phyloP scores from a whole-genome alignment of 805 yeast species.

The Metschnikowia lachancei region DNA sequence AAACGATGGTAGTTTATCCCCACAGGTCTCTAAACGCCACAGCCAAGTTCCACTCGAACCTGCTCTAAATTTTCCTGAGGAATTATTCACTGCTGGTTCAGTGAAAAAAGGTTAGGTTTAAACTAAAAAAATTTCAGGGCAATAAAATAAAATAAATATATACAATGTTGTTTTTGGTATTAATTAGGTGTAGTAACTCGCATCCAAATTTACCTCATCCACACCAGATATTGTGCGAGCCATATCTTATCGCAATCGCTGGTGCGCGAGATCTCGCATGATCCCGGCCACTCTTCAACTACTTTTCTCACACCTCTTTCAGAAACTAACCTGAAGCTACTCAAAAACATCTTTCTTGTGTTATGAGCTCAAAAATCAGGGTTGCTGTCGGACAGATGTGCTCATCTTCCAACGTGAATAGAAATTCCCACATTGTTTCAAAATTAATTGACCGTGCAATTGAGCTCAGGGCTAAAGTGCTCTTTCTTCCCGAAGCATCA shows the following conservation, averaged over 20 bases:
- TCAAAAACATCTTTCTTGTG: not conserved
- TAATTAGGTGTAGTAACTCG: too few species aligned
- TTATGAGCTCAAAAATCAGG: constrained; percentile 8
- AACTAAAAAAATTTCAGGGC: too few species aligned
- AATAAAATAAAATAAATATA: too few species aligned
- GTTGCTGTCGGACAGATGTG: constrained; percentile 88
- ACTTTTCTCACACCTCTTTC: too few species aligned
- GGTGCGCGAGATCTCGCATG: constrained; percentile 5
- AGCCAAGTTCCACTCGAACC: constrained; percentile 33
- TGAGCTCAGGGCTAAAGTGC: constrained; percentile 54
- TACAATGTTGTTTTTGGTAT: too few species aligned
- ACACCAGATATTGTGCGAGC: not conserved
- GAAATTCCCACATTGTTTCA: constrained; percentile 60
- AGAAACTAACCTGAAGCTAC: too few species aligned
- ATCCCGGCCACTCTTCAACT: not conserved
- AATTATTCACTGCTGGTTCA: constrained; percentile 44
- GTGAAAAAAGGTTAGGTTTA: constrained; percentile 28
- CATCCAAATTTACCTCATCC: too few species aligned
- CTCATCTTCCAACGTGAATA: constrained; percentile 59
- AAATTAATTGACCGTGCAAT: constrained; percentile 65
- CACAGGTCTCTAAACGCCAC: constrained; percentile 5
- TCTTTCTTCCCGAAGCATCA: constrained; percentile 91
- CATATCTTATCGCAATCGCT: constrained; percentile 5
- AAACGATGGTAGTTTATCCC: constrained; percentile 31
- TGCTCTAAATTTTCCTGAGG: constrained; percentile 40